These are phyloP conservation scores for Hamigera avellanea DNA, from an alignment of 495 filamentous ascomycete genomes.

Conservation along the genomic window DNA sequence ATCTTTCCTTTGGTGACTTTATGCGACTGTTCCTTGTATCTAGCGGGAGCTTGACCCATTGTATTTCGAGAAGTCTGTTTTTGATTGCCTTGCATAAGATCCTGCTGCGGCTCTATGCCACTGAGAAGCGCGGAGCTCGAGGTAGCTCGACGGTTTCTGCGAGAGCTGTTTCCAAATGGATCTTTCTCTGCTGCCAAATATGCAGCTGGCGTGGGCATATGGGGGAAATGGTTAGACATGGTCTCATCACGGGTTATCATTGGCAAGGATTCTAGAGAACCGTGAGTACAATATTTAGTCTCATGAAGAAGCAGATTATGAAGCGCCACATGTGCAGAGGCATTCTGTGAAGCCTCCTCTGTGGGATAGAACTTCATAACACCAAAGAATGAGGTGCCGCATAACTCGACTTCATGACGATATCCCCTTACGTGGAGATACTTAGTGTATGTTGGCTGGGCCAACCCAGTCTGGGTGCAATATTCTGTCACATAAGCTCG, in stretches of 20 bases:
- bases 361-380: conserved; percentile 6
- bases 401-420: conserved; percentile 16
- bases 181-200: too few relatives aligned
- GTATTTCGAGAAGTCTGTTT: too few relatives aligned
- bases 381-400: conserved; percentile 6
- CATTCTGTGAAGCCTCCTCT: conserved; percentile 14
- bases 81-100: too few relatives aligned
- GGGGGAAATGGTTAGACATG: conserved; percentile 5
- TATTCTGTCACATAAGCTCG: conserved; percentile 8
- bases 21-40: not conserved
- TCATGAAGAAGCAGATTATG: conserved; percentile 7
- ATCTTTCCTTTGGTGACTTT: not conserved
- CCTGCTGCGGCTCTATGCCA: too few relatives aligned
- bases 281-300: not conserved
- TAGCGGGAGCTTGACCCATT: too few relatives aligned
- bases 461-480: conserved; percentile 8
- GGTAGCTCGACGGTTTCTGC: too few relatives aligned
- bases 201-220: too few relatives aligned
- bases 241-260: conserved; percentile 1
- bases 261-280: not conserved
- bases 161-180: too few relatives aligned
- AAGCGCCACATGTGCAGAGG: conserved; percentile 18
- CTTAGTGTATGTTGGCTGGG: conserved; percentile 12
- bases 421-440: conserved; percentile 7
- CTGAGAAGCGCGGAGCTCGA: too few relatives aligned